Conservation (phyloP, 768 basidiomycete species). For the Arthromyces matolae region DNA sequence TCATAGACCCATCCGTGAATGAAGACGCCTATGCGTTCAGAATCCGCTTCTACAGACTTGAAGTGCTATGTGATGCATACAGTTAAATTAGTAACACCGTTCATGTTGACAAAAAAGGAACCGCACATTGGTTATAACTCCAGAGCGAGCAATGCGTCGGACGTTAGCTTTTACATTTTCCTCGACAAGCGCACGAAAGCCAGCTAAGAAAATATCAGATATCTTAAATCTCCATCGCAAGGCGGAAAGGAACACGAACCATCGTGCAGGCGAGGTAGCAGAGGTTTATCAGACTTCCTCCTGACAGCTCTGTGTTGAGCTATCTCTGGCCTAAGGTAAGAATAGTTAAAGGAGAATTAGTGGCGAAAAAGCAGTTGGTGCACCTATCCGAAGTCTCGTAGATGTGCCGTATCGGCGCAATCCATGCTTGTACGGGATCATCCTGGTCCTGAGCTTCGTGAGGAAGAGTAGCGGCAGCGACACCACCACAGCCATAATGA, state of each 20-base stretch:
- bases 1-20: conserved; percentile 26
- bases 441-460: conserved; percentile 8
- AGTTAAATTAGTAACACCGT: not conserved
- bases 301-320: conserved; percentile 27
- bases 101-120: not conserved
- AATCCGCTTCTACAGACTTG: conserved; percentile 1
- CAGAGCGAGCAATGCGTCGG: conserved; percentile 15
- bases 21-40: conserved; percentile 12
- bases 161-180: conserved; percentile 36
- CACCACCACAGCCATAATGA: conserved; percentile 42
- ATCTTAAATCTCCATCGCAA: not conserved
- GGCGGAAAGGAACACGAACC: conserved; percentile 1
- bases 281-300: conserved; percentile 17
- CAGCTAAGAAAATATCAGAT: no score
- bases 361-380: not conserved
- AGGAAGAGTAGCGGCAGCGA: conserved; percentile 28
- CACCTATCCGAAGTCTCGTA: conserved; percentile 33
- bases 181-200: conserved; percentile 41
- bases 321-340: conserved; percentile 28
- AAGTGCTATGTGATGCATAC: conserved; percentile 10
- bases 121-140: conserved; percentile 19
- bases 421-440: conserved; percentile 38
- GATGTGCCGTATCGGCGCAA: conserved; percentile 35
- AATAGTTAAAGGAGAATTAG: not conserved
- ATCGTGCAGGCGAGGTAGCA: conserved; percentile 29